phyloP scores from a whole-genome alignment of 306 rosid species.

The Citrullus colocynthis region DNA sequence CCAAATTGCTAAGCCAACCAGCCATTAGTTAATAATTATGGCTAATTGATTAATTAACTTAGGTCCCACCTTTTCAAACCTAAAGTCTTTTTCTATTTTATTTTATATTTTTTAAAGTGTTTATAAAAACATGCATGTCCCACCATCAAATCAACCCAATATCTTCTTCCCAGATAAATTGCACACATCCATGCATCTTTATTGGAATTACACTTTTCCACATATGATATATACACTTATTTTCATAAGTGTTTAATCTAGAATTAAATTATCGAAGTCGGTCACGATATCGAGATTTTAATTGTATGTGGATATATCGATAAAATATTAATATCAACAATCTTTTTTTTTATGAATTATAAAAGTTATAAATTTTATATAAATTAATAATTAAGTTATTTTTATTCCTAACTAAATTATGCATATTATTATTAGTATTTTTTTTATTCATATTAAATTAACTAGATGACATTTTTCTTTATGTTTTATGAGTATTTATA shows the following conservation, averaged over 20 bases:
- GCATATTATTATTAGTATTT: too few species aligned
- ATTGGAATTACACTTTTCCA: background rate
- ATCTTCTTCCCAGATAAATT: background rate
- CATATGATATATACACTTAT: background rate
- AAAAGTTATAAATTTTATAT: too few species aligned
- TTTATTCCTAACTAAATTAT: too few species aligned
- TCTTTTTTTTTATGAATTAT: too few species aligned
- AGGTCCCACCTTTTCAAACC: background rate
- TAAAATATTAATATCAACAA: too few species aligned
- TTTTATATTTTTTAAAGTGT: background rate
- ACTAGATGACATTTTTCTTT: too few species aligned
- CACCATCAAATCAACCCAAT: background rate
- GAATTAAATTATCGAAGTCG: too few species aligned
- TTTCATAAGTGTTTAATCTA: background rate
- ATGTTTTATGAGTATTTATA: too few species aligned
- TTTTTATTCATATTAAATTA: too few species aligned
- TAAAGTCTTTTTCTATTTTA: background rate
- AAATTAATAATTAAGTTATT: too few species aligned
- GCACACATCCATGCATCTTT: slow-evolving; percentile 6
- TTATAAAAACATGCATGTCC: background rate
- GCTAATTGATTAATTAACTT: background rate
- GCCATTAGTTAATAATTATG: background rate
- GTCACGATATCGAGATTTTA: too few species aligned
- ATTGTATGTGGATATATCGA: too few species aligned
- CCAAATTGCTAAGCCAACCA: background rate